Percentiles rank a stretch among this genome's conserved stretches.
These are phyloP conservation scores for Camellia japonica DNA, from an alignment of 148 eudicot species.

Conservation along the genomic window DNA sequence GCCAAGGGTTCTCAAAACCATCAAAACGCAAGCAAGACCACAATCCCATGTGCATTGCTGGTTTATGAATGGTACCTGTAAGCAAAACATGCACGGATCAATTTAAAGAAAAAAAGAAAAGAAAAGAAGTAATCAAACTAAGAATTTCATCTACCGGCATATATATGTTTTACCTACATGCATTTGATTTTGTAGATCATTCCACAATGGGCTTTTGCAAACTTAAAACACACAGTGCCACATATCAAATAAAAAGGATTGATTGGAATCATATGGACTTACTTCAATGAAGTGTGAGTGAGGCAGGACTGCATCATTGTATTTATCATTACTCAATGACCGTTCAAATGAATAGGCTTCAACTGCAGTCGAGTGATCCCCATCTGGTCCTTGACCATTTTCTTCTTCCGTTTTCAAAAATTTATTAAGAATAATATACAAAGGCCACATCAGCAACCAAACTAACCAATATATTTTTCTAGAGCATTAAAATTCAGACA, in stretches of 20 bases:
- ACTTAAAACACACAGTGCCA: background rate
- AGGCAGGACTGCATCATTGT: conserved; percentile 34
- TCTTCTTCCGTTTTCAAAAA: conserved; percentile 60
- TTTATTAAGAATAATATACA: conserved; percentile 62
- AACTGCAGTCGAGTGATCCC: conserved; percentile 30
- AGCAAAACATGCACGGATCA: background rate
- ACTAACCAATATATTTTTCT: background rate
- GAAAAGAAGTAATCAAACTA: background rate
- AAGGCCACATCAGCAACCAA: conserved; percentile 63
- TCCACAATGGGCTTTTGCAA: background rate
- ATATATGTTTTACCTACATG: background rate
- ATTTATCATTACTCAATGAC: conserved; percentile 25
- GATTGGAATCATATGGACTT: conserved; percentile 21
- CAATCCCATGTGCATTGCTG: conserved; percentile 89
- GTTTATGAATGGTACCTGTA: conserved; percentile 75
- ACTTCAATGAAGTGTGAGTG: conserved; percentile 63
- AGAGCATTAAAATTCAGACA: conserved; percentile 7
- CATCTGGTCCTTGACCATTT: conserved; percentile 32
- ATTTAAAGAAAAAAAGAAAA: background rate
- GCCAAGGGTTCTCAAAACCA: conserved; percentile 84
- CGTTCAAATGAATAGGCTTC: conserved; percentile 35
- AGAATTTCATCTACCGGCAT: background rate
- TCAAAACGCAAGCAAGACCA: conserved; percentile 93
- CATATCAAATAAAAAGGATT: conserved; percentile 5
- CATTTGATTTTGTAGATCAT: background rate